Evolutionary conservation across 2,329 filamentous ascomycete genomes (phyloP), one percentile per base, ranked within the genome.

Genomic region (Epicoccum sorghinum): DNA sequence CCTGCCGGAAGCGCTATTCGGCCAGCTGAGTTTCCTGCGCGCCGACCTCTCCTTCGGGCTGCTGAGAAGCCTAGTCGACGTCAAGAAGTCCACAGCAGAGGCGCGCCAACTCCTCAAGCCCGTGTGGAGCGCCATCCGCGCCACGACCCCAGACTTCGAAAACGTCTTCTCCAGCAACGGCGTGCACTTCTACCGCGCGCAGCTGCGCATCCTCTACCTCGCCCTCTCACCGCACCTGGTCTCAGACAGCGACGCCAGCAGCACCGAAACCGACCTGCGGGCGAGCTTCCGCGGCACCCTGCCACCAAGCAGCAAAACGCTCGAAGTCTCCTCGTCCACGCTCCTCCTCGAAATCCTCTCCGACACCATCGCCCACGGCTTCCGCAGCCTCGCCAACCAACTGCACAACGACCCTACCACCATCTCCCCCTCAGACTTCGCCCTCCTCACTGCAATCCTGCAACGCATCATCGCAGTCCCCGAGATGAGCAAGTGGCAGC

Each of bases 191-290:
- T 96, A 96, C 74, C 89, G 95, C 43, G 89, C 88, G 0, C 83
- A 96, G 8, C 81, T 98, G 14, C 91, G 90, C 67, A 86, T 93
- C 3, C 82, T 99, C 4, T 97, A 95, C 69, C 86, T 98, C 41
- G 83, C 89, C 0, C 80, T 98, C 24, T 87, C 88, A 43, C 85
- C 88, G 13, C 85, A 89, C 52, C 70, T 74, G 69, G 44, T 68
- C 5, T 59, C 60, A 25, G 78, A 75, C 24, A 77, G 78, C 0
- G 61, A 58, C 2, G 6, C 27, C 27, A 52, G 64, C 1, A 57
- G 62, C 7, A 53, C 64, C 35, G 62, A 68, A 25, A 49, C 53
- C 23, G 56, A 59, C 4, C 65, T 71, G 48, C 67, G 68, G 52
- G 60, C 52, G 70, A 77, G 66, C 60, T 77, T 73, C 61, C 66